Base-by-base conservation (phyloP, 257 asterid species). In the Capsicum baccatum region DNA sequence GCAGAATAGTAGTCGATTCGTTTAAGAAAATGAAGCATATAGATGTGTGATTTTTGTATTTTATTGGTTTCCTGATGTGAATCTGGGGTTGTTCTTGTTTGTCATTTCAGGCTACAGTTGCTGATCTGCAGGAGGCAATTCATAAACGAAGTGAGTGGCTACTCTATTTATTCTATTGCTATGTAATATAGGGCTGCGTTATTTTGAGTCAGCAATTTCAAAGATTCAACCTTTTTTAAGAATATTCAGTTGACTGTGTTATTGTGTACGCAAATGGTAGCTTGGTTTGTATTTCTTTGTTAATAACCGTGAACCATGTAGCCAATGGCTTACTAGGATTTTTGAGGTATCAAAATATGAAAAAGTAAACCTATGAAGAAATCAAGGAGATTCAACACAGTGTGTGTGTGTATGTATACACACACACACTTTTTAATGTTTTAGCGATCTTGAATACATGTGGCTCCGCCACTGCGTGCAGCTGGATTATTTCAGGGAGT, bases 41-140 rank as follows among this genome's bases (percentile, higher is more conserved):
- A 48, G 19, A 10, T 73, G 39, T 0, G 12, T 74, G 3, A 17
- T 6, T 74, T 39, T 19, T 48, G 1, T 47, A 21, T 11, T 71
- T 44, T 71, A 47, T 47, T 73, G 85, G 10, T 71, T 57, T 83
- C 19, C 19, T 26, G 2, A 26, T 78, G 64, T 54, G 26, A 78
- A 2, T 76, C 13, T 52, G 63, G 39, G 37, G 19, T 67, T 64
- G 17, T 44, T 0, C 57, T 71, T 76, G 88, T 89, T 86, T 78
- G 44, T 82, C 50, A 80, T 55, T 88, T 89, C 89, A 96, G 98
- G 97, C 96, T 37, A 93, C 98, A 69, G 98, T 94, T 62, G 89
- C 97, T 90, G 98, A 96, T 94, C 90, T 96, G 91, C 98, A 92
- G 93, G 98, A 92, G 83, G 96, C 94, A 54, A 96, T 94, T 86